A percentile compares a stretch with the other conserved stretches of the same genome.
Conservation (phyloP, 768 basidiomycete species). For the Ramaria rubella region DNA sequence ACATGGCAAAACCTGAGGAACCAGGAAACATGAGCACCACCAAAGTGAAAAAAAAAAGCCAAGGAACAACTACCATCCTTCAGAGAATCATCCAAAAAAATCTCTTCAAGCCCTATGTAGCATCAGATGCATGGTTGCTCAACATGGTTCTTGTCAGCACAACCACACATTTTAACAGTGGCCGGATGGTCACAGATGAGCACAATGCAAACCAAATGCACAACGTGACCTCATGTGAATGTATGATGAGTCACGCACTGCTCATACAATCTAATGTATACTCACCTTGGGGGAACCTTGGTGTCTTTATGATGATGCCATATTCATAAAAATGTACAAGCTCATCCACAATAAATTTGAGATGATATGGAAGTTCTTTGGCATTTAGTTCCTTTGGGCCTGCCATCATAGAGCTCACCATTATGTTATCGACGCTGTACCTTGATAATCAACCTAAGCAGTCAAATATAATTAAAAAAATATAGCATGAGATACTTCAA, state of each 20-base stretch:
- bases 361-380: conserved; percentile 24
- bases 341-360: conserved; percentile 23
- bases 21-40: background rate
- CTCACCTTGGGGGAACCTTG: conserved; percentile 21
- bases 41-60: background rate
- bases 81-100: conserved; percentile 19
- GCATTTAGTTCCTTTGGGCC: conserved; percentile 24
- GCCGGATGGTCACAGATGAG: conserved; percentile 36
- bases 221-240: conserved; percentile 15
- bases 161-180: conserved; percentile 29
- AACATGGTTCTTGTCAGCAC: conserved; percentile 25
- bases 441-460: conserved; percentile 9
- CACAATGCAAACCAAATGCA: conserved; percentile 27
- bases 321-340: conserved; percentile 20
- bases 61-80: conserved; percentile 12
- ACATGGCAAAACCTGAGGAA: background rate
- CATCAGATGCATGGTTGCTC: conserved; percentile 29
- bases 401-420: conserved; percentile 22
- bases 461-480: background rate
- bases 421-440: conserved; percentile 22
- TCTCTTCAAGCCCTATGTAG: conserved; percentile 25
- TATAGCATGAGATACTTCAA: conserved; percentile 16
- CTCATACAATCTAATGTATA: background rate
- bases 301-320: conserved; percentile 20
- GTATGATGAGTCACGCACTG: background rate